Evolutionary conservation across 352 stramenopile genomes (phyloP).

Genomic region (Phytopythium mirpurense): DNA sequence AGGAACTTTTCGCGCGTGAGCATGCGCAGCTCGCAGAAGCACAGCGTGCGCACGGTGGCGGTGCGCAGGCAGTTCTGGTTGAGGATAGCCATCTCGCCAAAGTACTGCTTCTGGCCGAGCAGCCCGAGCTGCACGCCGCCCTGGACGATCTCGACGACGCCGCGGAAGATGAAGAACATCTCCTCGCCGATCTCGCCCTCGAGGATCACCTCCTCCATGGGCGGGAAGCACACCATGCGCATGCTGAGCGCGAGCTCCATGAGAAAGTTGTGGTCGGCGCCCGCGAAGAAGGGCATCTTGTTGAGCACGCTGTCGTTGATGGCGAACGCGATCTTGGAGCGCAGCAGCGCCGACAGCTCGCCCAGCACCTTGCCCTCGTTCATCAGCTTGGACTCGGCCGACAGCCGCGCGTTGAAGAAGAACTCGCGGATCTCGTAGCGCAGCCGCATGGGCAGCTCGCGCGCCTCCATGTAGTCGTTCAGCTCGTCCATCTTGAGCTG

Average conservation of each 20-base stretch:
- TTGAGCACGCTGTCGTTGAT: slow-evolving; percentile 81
- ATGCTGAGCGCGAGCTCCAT: slow-evolving; percentile 80
- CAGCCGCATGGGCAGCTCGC: slow-evolving; percentile 63
- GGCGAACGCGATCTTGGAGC: slow-evolving; percentile 73
- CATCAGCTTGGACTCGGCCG: slow-evolving; percentile 59
- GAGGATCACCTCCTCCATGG: slow-evolving; percentile 72
- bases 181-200: slow-evolving; percentile 79
- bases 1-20: slow-evolving; percentile 76
- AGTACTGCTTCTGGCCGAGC: slow-evolving; percentile 78
- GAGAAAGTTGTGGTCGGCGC: slow-evolving; percentile 74
- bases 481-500: slow-evolving; percentile 75
- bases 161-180: slow-evolving; percentile 86
- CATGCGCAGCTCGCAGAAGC: slow-evolving; percentile 80
- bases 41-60: slow-evolving; percentile 66
- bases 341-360: slow-evolving; percentile 62
- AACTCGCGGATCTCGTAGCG: slow-evolving; percentile 81
- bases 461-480: slow-evolving; percentile 79
- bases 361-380: slow-evolving; percentile 69
- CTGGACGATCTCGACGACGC: slow-evolving; percentile 65
- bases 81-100: slow-evolving; percentile 80
- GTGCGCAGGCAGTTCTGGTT: slow-evolving; percentile 70
- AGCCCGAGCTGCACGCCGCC: slow-evolving; percentile 54
- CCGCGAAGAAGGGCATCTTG: slow-evolving; percentile 80
- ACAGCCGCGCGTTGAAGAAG: slow-evolving; percentile 74
- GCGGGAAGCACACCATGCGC: slow-evolving; percentile 79